Conservation (phyloP, 2,329 filamentous ascomycete species). For the Tolypocladium ophioglossoides region DNA sequence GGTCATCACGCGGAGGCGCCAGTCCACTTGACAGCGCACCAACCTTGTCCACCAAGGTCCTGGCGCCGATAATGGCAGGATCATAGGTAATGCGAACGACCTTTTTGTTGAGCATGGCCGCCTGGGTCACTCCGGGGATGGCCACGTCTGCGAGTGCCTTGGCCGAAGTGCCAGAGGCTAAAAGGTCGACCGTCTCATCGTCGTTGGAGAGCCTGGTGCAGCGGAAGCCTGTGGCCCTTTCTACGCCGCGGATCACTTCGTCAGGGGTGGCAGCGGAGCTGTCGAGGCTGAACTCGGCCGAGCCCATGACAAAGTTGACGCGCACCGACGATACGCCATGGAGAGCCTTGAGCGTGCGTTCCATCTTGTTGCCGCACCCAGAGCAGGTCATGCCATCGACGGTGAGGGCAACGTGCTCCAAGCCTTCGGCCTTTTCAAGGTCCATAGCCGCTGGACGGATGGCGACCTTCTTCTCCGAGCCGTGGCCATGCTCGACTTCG, state of each 20-base stretch:
- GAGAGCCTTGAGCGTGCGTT: constrained; percentile 14
- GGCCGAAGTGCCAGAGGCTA: constrained; percentile 10
- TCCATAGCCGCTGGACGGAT: constrained; percentile 5
- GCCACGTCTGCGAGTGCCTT: constrained; percentile 10
- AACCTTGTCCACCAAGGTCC: constrained; percentile 14
- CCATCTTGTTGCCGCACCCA: constrained; percentile 23
- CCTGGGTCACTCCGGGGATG: constrained; percentile 15
- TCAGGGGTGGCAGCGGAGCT: constrained; percentile 11
- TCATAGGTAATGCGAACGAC: constrained; percentile 22
- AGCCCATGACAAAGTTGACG: constrained; percentile 28
- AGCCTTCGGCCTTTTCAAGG: constrained; percentile 13
- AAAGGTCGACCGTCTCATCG: constrained; percentile 18
- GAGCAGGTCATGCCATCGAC: constrained; percentile 27
- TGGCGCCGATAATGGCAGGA: constrained; percentile 20
- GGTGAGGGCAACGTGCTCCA: constrained; percentile 15
- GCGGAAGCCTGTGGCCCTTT: constrained; percentile 19
- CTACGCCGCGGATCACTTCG: constrained; percentile 14
- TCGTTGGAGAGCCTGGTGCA: constrained; percentile 13
- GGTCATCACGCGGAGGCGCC: constrained; percentile 20
- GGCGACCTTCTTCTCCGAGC: background rate
- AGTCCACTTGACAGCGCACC: constrained; percentile 11
- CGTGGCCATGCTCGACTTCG: constrained; percentile 1
- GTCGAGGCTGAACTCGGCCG: constrained; percentile 22
- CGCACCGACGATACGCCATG: constrained; percentile 19
- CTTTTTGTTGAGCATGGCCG: constrained; percentile 16